Percentiles rank a stretch among this genome's conserved stretches.
These are phyloP conservation scores for Fraxinus ornus DNA, from an alignment of 305 asterid species.

Conservation along the genomic window DNA sequence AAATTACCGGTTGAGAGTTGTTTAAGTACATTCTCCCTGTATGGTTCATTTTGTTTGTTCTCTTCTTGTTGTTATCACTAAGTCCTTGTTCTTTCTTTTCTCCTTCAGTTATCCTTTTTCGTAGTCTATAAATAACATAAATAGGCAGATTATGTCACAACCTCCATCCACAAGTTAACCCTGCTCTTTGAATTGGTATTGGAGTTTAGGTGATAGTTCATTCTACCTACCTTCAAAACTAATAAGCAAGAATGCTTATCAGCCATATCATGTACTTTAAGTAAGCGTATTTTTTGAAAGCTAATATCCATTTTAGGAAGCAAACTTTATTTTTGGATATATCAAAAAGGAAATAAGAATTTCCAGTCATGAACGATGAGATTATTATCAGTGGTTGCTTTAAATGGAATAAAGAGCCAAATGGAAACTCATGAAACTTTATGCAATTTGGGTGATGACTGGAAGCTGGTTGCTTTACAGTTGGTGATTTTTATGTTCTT, in stretches of 20 bases:
- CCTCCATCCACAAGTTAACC: not conserved
- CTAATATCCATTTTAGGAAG: not conserved
- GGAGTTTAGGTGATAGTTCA: not conserved
- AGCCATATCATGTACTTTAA: not conserved
- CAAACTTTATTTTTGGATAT: not conserved
- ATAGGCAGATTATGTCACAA: not conserved
- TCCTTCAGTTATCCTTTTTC: not conserved
- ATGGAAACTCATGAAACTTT: not conserved
- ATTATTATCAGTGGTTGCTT: not conserved
- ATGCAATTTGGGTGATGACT: conserved; percentile 7
- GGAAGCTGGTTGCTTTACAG: not conserved
- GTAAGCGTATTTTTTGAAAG: not conserved
- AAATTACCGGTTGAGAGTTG: not conserved
- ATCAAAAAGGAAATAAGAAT: not conserved
- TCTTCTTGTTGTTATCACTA: not conserved
- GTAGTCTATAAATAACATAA: not conserved
- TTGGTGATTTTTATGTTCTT: not conserved
- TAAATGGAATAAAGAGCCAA: not conserved
- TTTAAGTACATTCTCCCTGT: not conserved
- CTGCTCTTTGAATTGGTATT: not conserved
- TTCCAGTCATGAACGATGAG: not conserved
- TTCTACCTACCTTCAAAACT: not conserved
- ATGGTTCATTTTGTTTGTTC: not conserved
- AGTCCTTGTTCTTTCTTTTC: not conserved
- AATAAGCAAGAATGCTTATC: not conserved